Base-by-base conservation (phyloP, 2,329 filamentous ascomycete genomes). In the Nemania sp. region DNA sequence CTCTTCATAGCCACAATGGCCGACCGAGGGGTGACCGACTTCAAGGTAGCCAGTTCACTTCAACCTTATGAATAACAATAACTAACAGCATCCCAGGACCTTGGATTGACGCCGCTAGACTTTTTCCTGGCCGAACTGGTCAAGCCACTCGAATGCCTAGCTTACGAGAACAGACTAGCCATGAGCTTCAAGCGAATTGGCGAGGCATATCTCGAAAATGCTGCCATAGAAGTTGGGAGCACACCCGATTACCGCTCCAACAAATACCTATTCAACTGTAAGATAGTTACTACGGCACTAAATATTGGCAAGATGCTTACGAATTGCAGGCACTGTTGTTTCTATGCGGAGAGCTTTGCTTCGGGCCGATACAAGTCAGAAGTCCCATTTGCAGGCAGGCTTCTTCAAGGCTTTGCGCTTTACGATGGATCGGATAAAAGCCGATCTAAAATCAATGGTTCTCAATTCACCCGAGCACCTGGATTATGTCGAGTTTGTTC, bases 361-460 rank as follows among this genome's bases (percentile, higher is more conserved):
- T 9, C 73, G 75, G 56, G 75, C 77, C 15, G 75, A 73, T 13
- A 67, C 73, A 2, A 66, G 67, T 15, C 68, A 73, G 5, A 76
- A 73, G 55, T 78, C 73, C 49, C 68, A 72, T 5, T 69, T 81
- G 11, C 69, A 76, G 9, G 62, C 72, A 0, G 77, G 81, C 12
- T 80, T 79, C 65, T 73, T 76, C 1, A 78, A 75, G 54, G 75
- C 76, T 0, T 69, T 87, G 11, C 76, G 75, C 48, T 63, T 72
- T 17, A 77, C 77, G 11, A 86, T 86, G 84, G 77, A 81, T 18
- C 81, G 81, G 65, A 82, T 87, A 65, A 83, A 80, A 63, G 66
- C 72, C 15, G 82, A 87, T 64, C 72, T 87, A 12, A 75, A 72
- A 43, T 69, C 72, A 0, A 66, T 81, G 20, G 71, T 68, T 1